Conservation (phyloP, 2,329 filamentous ascomycete species). For the Sporothrix mexicana region DNA sequence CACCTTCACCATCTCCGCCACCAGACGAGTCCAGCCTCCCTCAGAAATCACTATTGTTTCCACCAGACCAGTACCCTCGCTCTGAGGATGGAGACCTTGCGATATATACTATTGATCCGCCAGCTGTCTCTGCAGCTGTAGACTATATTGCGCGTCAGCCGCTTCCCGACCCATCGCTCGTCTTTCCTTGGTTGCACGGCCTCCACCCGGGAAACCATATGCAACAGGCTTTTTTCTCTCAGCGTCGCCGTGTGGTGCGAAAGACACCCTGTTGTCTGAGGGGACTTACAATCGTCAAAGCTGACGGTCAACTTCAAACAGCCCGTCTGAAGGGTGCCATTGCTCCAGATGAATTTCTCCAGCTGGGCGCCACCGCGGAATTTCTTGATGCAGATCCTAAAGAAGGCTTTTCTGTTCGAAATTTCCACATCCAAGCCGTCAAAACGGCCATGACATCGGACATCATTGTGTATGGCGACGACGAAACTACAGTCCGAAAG, state of each 20-base stretch:
- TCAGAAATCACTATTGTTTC: slow-evolving; percentile 74
- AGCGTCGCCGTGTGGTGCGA: slow-evolving; percentile 72
- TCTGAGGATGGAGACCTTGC: slow-evolving; percentile 55
- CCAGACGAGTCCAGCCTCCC: slow-evolving; percentile 54
- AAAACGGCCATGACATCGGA: slow-evolving; percentile 90
- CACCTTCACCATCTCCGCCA: slow-evolving; percentile 32
- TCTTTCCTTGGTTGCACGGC: slow-evolving; percentile 97
- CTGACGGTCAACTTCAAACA: slow-evolving; percentile 75
- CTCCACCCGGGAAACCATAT: slow-evolving; percentile 87
- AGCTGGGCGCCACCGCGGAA: slow-evolving; percentile 55
- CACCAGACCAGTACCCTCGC: slow-evolving; percentile 67
- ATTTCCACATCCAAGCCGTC: slow-evolving; percentile 94
- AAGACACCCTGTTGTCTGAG: slow-evolving; percentile 78
- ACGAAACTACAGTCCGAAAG: slow-evolving; percentile 64
- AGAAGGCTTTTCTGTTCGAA: slow-evolving; percentile 92
- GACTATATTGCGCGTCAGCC: slow-evolving; percentile 79
- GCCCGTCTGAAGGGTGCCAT: slow-evolving; percentile 87
- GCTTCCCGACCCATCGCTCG: slow-evolving; percentile 79
- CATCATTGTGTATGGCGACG: slow-evolving; percentile 88
- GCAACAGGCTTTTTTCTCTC: slow-evolving; percentile 87
- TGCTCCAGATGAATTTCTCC: slow-evolving; percentile 78
- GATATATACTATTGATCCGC: slow-evolving; percentile 75
- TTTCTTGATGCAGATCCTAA: slow-evolving; percentile 85
- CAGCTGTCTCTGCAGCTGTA: slow-evolving; percentile 72
- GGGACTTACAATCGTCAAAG: slow-evolving; percentile 84